Evolutionary conservation across 140 eudicot species (phyloP), one percentile per base, ranked within the genome.

Genomic region (Anethum foeniculum): DNA sequence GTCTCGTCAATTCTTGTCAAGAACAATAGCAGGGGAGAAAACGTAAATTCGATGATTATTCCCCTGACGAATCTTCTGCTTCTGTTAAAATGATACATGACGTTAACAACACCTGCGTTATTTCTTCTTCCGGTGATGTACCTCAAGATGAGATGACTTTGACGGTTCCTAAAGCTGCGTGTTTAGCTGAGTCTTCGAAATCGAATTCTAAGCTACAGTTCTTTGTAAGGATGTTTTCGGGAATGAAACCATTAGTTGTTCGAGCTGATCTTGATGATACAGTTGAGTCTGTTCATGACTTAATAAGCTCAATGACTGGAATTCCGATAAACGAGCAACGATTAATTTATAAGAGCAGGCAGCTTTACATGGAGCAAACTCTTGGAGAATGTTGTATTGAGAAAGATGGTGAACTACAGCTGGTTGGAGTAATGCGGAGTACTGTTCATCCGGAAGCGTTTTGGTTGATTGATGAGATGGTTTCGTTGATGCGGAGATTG

Each of bases 391-490:
- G 90, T 23, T 27, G 44, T 1, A 79, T 93, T n/a, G 81, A 88
- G 30, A 87, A 85, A 14, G 92, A 91, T 46, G 88, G 90, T 1
- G 83, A 80, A 0, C n/a, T 94, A 76, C 91, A 92, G 72, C 48
- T 94, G 39, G 96, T 90, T 0, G 97, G 92, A 12, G 83, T 92
- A 0, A 92, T 94, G 92, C 85, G 96, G 80, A 87, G 91, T 81
- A 90, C 98, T 0, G 80, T 38, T 21, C 89, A 87, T 68, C 98
- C 98, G 0, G 73, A 76, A 18, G 91, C 90, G 0, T 90, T 89
- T 87, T 89, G 82, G 80, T 58, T 87, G 23, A 77, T 91, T 1
- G 84, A 85, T 25, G 91, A 83, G 2, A 54, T 91, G 43, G 85
- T 89, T 5, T 84, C 86, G 0, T 4, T 65, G 3, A 62, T 90